Evolutionary conservation across 768 basidiomycete genomes (phyloP).

Genomic region (Podaxis sp.): DNA sequence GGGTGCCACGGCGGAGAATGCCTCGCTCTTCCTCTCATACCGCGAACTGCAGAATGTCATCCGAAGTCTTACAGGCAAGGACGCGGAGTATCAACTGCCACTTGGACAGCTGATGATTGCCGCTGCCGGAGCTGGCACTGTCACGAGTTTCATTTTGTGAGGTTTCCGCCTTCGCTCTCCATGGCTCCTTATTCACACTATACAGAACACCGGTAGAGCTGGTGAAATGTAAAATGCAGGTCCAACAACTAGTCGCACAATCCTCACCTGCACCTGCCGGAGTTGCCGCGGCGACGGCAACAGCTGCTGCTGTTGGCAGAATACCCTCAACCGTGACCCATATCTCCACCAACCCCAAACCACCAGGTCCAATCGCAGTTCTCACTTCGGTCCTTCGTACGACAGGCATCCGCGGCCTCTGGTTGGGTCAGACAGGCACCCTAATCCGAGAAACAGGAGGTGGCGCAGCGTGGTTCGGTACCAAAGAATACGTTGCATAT

Average conservation of each 20-base stretch:
- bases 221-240: slow-evolving; percentile 98
- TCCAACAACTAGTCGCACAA: slow-evolving; percentile 29
- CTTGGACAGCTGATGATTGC: slow-evolving; percentile 74
- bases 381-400: slow-evolving; percentile 59
- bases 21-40: slow-evolving; percentile 84
- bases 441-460: slow-evolving; percentile 93
- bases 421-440: slow-evolving; percentile 95
- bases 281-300: slow-evolving; percentile 13
- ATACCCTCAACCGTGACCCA: slow-evolving; percentile 3
- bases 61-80: slow-evolving; percentile 30
- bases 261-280: slow-evolving; percentile 20
- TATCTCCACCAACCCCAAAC: slow-evolving; percentile 21
- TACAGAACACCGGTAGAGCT: slow-evolving; percentile 88
- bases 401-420: slow-evolving; percentile 82
- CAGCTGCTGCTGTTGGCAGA: slow-evolving; percentile 17
- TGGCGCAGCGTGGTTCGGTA: slow-evolving; percentile 85
- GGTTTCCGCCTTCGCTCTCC: slow-evolving; percentile 26
- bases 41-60: slow-evolving; percentile 68
- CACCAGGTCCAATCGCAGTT: slow-evolving; percentile 76
- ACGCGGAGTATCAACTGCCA: slow-evolving; percentile 37
- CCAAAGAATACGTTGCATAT: slow-evolving; percentile 76
- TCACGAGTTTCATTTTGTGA: slow-evolving; percentile 85
- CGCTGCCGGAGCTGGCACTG: slow-evolving; percentile 82
- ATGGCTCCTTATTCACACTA: slow-evolving; percentile 7
- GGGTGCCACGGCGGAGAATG: slow-evolving; percentile 93